Percentiles rank a stretch among this genome's conserved stretches.
Evolutionary conservation across 352 stramenopile species (phyloP).

Genomic region (Phytophthora idaei): DNA sequence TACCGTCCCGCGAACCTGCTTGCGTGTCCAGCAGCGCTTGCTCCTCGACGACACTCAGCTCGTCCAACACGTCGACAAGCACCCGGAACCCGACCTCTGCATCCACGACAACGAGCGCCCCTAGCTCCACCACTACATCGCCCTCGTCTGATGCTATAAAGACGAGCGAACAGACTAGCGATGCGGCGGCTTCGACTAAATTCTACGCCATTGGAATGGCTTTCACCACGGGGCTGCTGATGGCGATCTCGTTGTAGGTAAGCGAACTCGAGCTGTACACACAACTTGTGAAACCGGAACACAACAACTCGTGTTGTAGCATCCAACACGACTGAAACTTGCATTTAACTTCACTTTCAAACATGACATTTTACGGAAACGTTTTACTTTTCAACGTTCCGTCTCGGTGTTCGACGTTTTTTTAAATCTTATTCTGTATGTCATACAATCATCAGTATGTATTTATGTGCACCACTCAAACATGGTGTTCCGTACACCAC

Average conservation of each 20-base stretch:
- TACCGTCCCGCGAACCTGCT: constrained; percentile 20
- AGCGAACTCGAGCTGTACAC: neutral
- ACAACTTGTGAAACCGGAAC: neutral
- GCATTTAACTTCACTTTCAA: neutral
- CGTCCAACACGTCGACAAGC: constrained; percentile 5
- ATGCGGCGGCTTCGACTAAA: constrained; percentile 1
- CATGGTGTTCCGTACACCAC: constrained; percentile 10
- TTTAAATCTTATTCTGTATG: neutral
- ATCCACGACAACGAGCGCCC: constrained; percentile 6
- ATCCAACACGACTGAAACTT: neutral
- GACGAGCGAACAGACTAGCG: constrained; percentile 22
- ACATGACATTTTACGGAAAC: neutral
- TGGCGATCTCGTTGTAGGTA: constrained; percentile 1
- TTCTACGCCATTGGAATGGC: neutral
- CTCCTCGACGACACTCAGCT: constrained; percentile 1
- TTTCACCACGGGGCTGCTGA: constrained; percentile 1
- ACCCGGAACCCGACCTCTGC: constrained; percentile 5
- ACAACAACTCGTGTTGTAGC: neutral
- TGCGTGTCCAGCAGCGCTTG: constrained; percentile 25
- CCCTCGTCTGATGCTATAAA: constrained; percentile 16
- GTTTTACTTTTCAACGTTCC: constrained; percentile 13
- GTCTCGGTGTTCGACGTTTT: constrained; percentile 8
- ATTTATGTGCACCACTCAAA: constrained; percentile 12
- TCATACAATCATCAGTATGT: neutral
- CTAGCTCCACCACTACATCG: constrained; percentile 9